Evolutionary conservation across 768 basidiomycete genomes (phyloP).

Genomic region (Hygrophoropsis aurantiaca): DNA sequence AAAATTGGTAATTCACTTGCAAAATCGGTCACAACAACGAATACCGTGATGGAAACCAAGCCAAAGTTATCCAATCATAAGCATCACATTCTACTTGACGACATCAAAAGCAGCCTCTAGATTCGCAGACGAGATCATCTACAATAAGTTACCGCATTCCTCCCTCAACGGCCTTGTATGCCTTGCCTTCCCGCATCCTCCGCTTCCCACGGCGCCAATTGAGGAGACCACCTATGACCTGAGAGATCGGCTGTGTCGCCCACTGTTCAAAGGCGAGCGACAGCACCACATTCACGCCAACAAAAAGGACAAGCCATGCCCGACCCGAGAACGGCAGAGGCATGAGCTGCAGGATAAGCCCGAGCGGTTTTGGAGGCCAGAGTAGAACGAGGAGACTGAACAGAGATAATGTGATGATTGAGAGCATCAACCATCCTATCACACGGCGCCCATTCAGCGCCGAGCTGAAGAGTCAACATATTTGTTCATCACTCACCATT

Average conservation of each 20-base stretch:
- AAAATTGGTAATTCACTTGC: too few species aligned
- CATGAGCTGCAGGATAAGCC: constrained; percentile 73
- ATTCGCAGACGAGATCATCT: neutral
- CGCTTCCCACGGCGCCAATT: constrained; percentile 41
- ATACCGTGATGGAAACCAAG: constrained; percentile 3
- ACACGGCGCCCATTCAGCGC: neutral
- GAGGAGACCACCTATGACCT: constrained; percentile 47
- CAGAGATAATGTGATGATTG: constrained; percentile 61
- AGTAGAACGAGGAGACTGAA: constrained; percentile 82
- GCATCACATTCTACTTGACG: neutral
- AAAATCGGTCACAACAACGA: neutral
- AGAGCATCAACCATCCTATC: constrained; percentile 79
- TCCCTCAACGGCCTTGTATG: constrained; percentile 84
- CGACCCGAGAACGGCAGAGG: constrained; percentile 68
- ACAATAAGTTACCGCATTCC: constrained; percentile 46
- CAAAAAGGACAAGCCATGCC: constrained; percentile 64
- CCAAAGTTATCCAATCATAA: neutral
- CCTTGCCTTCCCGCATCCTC: constrained; percentile 63
- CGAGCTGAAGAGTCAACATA: neutral
- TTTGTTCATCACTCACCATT: constrained; percentile 61
- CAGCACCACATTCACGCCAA: constrained; percentile 64
- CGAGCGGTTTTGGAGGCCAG: constrained; percentile 59
- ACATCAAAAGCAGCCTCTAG: neutral
- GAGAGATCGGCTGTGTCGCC: constrained; percentile 59
- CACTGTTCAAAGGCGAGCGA: constrained; percentile 80